These are phyloP conservation scores for Chimonanthus salicifolius DNA, from an alignment of 164 flowering plant genomes.

Conservation along the genomic window DNA sequence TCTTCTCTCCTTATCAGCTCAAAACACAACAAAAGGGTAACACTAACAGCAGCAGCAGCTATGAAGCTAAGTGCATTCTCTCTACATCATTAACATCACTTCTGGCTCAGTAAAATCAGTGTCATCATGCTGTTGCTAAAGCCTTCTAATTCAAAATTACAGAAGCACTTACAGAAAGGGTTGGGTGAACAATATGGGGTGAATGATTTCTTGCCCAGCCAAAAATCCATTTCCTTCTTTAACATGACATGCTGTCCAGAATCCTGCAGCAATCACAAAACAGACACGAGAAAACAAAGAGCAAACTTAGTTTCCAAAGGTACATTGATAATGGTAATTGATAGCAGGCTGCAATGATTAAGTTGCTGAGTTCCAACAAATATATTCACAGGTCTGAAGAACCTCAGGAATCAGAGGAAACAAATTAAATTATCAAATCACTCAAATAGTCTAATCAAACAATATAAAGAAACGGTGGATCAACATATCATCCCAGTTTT, in stretches of 20 bases:
- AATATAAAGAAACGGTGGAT: not conserved
- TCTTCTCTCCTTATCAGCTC: not conserved
- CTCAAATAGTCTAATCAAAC: not conserved
- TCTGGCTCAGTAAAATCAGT: not conserved
- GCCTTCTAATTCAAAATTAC: not conserved
- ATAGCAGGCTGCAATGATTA: too few species aligned
- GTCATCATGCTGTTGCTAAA: not conserved
- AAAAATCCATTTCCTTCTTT: not conserved
- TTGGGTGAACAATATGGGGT: not conserved
- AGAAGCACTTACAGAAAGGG: not conserved
- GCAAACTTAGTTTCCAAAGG: not conserved
- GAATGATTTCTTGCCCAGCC: not conserved
- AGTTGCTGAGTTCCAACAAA: not conserved
- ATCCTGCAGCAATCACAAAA: not conserved
- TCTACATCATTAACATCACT: not conserved
- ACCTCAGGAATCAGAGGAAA: not conserved
- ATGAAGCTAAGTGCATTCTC: not conserved
- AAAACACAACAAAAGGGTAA: not conserved
- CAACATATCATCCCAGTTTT: too few species aligned
- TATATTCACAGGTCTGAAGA: not conserved
- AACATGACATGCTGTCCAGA: not conserved
- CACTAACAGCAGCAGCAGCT: not conserved
- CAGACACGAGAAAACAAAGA: not conserved
- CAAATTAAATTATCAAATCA: not conserved
- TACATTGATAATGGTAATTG: not conserved